A percentile compares a stretch with the other conserved stretches of the same genome.
Conservation (phyloP, 169 alveolate genomes). For the Plasmodium coatneyi region DNA sequence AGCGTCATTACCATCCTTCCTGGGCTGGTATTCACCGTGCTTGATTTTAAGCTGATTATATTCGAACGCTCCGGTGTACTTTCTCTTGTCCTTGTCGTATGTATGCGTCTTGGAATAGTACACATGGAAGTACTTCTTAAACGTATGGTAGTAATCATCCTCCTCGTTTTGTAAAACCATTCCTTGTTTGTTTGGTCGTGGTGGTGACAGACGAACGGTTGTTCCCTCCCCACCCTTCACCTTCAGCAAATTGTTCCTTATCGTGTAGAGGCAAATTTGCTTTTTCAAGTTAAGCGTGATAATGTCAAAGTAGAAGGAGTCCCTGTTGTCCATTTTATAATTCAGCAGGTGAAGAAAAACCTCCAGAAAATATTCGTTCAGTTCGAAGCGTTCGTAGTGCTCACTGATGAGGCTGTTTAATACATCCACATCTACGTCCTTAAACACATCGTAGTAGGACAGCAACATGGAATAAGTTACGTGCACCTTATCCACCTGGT, state of each 20-base stretch:
- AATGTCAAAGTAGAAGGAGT: conserved; percentile 38
- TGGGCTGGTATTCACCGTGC: conserved; percentile 1
- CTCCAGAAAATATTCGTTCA: conserved; percentile 48
- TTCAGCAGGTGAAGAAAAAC: conserved; percentile 6
- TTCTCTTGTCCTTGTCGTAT: conserved; percentile 28
- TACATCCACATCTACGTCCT: conserved; percentile 31
- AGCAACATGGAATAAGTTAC: background rate
- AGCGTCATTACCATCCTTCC: background rate
- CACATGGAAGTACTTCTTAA: conserved; percentile 40
- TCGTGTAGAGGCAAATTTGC: background rate
- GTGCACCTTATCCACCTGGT: background rate
- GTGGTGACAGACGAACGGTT: background rate
- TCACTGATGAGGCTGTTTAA: conserved; percentile 22
- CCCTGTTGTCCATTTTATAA: conserved; percentile 9
- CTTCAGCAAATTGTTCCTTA: conserved; percentile 18
- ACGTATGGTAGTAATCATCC: background rate
- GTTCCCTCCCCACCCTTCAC: background rate
- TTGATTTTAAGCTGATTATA: conserved; percentile 19
- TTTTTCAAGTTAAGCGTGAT: conserved; percentile 45
- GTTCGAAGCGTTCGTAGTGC: conserved; percentile 15
- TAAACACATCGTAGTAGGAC: conserved; percentile 45
- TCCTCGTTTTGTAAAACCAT: background rate
- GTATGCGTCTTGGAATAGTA: conserved; percentile 41
- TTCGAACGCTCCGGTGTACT: conserved; percentile 39
- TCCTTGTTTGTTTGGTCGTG: background rate